These are phyloP conservation scores for Penicillium sp. DNA, from an alignment of 2,329 filamentous ascomycete genomes.

Conservation along the genomic window DNA sequence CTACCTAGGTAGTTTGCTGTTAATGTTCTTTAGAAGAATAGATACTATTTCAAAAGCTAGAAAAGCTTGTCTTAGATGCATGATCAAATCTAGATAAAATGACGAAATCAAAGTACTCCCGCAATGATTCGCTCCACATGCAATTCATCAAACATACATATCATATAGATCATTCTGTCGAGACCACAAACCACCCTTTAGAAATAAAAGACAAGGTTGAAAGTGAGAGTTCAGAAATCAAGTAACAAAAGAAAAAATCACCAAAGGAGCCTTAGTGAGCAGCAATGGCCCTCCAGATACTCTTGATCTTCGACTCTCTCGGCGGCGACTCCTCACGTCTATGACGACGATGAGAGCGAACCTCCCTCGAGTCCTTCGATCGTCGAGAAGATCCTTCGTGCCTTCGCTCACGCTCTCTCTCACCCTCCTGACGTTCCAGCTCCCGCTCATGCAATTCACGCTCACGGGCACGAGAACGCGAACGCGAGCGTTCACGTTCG, in stretches of 20 bases:
- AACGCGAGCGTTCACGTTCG: constrained; percentile 4
- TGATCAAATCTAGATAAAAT: constrained; percentile 14
- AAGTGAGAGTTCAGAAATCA: constrained; percentile 9
- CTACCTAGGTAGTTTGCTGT: too few species aligned
- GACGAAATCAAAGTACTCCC: constrained; percentile 21
- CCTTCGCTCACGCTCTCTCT: constrained; percentile 10
- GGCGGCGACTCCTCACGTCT: constrained; percentile 31
- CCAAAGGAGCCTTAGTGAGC: constrained; percentile 24
- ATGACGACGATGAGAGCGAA: constrained; percentile 26
- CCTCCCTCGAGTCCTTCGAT: constrained; percentile 21
- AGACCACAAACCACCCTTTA: constrained; percentile 8
- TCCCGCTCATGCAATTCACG: neutral
- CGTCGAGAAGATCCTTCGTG: constrained; percentile 25
- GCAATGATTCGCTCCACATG: constrained; percentile 25
- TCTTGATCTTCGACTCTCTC: constrained; percentile 32
- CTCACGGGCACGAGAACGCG: neutral
- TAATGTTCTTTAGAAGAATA: too few species aligned
- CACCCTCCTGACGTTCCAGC: constrained; percentile 14
- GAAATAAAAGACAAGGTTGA: constrained; percentile 14
- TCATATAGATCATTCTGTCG: constrained; percentile 9
- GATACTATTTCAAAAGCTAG: too few species aligned
- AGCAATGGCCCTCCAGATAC: constrained; percentile 32
- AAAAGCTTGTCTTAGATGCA: constrained; percentile 1
- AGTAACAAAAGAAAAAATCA: neutral
- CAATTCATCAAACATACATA: constrained; percentile 16